These are phyloP conservation scores for Hanseniaspora lachancei DNA, from an alignment of 805 yeast genomes.

Conservation along the genomic window DNA sequence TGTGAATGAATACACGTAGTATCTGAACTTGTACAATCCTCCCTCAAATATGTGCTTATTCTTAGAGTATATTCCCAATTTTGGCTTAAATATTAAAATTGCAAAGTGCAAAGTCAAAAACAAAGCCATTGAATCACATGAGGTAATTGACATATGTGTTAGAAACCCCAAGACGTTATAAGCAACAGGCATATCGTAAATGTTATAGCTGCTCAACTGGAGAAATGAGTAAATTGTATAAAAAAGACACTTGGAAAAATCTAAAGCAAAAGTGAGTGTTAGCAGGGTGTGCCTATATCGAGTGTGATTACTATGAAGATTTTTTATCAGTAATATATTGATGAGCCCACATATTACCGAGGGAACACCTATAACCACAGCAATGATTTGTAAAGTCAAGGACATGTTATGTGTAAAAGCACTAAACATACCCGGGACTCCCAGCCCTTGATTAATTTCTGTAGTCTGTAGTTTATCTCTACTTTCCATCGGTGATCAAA, in stretches of 20 bases:
- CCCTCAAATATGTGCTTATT: constrained; percentile 43
- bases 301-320: constrained; percentile 49
- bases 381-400: constrained; percentile 28
- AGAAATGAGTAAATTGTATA: constrained; percentile 25
- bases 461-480: constrained; percentile 20
- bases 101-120: constrained; percentile 59
- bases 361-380: constrained; percentile 37
- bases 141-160: constrained; percentile 67
- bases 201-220: constrained; percentile 52
- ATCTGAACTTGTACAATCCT: constrained; percentile 52
- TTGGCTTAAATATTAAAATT: constrained; percentile 54
- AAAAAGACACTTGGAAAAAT: constrained; percentile 49
- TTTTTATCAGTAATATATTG: constrained; percentile 46
- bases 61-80: constrained; percentile 31
- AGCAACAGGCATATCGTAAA: constrained; percentile 38
- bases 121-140: constrained; percentile 72
- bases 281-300: constrained; percentile 62
- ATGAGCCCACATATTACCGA: constrained; percentile 42
- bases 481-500: not conserved
- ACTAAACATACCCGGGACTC: constrained; percentile 27
- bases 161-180: constrained; percentile 65
- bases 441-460: constrained; percentile 23
- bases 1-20: constrained; percentile 44
- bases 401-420: constrained; percentile 18
- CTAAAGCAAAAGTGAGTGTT: constrained; percentile 52